Percentiles rank a stretch among this genome's conserved stretches.
Evolutionary conservation across 768 basidiomycete genomes (phyloP).

Genomic region (Xerocomellus dryophilus): DNA sequence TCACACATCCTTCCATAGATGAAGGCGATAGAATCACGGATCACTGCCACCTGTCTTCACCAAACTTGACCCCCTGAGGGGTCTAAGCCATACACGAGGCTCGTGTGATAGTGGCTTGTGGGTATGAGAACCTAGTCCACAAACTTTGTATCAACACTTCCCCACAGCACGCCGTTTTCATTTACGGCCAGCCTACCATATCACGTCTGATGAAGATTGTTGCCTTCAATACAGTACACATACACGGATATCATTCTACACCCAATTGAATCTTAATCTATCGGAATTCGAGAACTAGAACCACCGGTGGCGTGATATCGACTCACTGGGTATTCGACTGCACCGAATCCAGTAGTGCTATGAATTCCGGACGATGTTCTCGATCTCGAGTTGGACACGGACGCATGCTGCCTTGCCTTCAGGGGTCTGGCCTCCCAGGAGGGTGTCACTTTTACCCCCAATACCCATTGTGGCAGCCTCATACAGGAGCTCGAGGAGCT

Average conservation of each 20-base stretch:
- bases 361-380: slow-evolving; percentile 48
- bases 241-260: slow-evolving; percentile 11
- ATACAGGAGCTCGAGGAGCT: slow-evolving; percentile 64
- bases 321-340: neutral
- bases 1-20: slow-evolving; percentile 12
- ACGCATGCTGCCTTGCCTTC: slow-evolving; percentile 64
- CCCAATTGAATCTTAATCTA: slow-evolving; percentile 6
- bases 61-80: slow-evolving; percentile 12
- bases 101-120: slow-evolving; percentile 3
- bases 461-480: slow-evolving; percentile 58
- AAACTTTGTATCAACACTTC: slow-evolving; percentile 21
- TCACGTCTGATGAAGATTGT: slow-evolving; percentile 4
- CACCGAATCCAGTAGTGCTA: slow-evolving; percentile 13
- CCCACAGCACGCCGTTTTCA: slow-evolving; percentile 29
- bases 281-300: slow-evolving; percentile 5
- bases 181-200: slow-evolving; percentile 15
- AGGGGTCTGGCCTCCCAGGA: slow-evolving; percentile 58
- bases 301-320: slow-evolving; percentile 17
- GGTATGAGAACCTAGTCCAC: slow-evolving; percentile 13
- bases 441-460: slow-evolving; percentile 29
- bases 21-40: slow-evolving; percentile 18
- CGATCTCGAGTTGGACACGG: slow-evolving; percentile 62
- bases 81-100: slow-evolving; percentile 20
- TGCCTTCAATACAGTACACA: slow-evolving; percentile 13
- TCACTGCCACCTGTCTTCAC: slow-evolving; percentile 6